Evolutionary conservation across 1,284 basidiomycete genomes (phyloP).

Genomic region (Ustilago tritici): DNA sequence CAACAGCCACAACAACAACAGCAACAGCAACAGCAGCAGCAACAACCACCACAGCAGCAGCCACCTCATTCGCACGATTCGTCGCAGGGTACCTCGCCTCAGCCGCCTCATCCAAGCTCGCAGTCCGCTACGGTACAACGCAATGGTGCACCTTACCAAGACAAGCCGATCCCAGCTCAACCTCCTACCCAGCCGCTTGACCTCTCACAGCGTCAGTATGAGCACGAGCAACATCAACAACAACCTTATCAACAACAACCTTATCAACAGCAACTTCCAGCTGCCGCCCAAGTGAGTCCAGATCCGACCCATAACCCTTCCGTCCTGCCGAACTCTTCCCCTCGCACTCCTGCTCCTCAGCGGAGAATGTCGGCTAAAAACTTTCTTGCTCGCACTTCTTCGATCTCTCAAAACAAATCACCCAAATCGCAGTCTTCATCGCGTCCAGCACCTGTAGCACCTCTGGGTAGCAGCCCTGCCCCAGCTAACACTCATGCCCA

Average conservation of each 20-base stretch:
- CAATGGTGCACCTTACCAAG: conserved; percentile 24
- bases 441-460: conserved; percentile 35
- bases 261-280: conserved; percentile 16
- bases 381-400: conserved; percentile 63
- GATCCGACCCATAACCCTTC: conserved; percentile 1
- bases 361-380: conserved; percentile 57
- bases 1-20: conserved; percentile 19
- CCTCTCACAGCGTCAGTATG: conserved; percentile 14
- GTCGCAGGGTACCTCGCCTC: conserved; percentile 18
- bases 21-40: conserved; percentile 23
- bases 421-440: conserved; percentile 32
- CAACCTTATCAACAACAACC: conserved; percentile 9
- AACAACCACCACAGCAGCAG: conserved; percentile 24
- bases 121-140: conserved; percentile 19
- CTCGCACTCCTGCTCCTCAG: conserved; percentile 25
- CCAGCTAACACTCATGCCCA: conserved; percentile 1
- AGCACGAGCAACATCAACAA: conserved; percentile 28
- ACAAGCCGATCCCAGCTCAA: conserved; percentile 42
- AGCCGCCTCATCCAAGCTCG: conserved; percentile 17
- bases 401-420: conserved; percentile 44
- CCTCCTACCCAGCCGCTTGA: conserved; percentile 14
- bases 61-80: conserved; percentile 23
- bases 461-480: conserved; percentile 16
- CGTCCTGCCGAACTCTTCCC: conserved; percentile 4
- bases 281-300: conserved; percentile 40